phyloP scores from a whole-genome alignment of 2,329 filamentous ascomycete species.

The Gremmenia infestans region DNA sequence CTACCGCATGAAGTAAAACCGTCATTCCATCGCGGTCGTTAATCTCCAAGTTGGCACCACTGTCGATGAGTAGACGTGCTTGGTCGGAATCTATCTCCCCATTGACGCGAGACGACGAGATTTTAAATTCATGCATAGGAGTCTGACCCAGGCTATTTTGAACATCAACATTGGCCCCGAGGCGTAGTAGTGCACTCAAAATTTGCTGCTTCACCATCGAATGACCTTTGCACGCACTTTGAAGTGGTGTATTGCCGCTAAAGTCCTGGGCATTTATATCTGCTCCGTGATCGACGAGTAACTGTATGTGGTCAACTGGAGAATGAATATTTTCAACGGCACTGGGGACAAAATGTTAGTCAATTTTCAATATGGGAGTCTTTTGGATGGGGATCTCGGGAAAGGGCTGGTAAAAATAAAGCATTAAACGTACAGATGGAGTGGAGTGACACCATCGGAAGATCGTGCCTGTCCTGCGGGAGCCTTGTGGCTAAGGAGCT shows the following conservation, averaged over 20 bases:
- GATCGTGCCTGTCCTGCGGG: background rate
- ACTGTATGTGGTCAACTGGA: conserved; percentile 13
- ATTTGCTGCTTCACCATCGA: background rate
- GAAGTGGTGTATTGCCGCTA: background rate
- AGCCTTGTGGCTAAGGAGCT: background rate
- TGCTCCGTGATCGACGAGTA: conserved; percentile 31
- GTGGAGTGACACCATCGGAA: background rate
- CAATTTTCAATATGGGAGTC: background rate
- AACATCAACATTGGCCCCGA: background rate
- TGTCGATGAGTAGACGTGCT: background rate
- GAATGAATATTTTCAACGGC: background rate
- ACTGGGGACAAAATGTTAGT: background rate
- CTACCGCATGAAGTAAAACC: background rate
- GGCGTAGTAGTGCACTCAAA: background rate
- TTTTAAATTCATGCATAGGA: background rate
- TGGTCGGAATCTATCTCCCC: background rate
- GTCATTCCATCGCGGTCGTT: background rate
- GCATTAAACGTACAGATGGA: background rate
- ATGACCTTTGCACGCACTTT: background rate
- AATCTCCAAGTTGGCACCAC: background rate
- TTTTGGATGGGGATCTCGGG: no score
- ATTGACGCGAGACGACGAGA: background rate
- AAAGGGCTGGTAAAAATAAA: background rate
- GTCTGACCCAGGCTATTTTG: background rate
- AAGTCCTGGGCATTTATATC: conserved; percentile 22